These are phyloP conservation scores for Phytophthora lateralis DNA, from an alignment of 352 stramenopile genomes.

Conservation along the genomic window DNA sequence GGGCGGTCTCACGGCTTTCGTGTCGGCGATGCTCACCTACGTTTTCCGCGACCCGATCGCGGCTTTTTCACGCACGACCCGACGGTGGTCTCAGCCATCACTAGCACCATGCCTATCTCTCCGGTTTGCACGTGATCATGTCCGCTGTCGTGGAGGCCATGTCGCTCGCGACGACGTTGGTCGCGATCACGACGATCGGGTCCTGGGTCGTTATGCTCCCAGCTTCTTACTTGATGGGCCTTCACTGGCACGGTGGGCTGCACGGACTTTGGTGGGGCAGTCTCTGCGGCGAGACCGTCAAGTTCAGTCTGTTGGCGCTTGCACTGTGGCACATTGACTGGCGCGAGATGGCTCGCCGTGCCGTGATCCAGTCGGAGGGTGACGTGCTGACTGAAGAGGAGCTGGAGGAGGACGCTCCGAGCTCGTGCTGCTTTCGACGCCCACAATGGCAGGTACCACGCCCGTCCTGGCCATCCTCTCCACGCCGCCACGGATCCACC, in stretches of 20 bases:
- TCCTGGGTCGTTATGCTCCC: slow-evolving; percentile 81
- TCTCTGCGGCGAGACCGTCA: slow-evolving; percentile 69
- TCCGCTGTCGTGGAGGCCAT: slow-evolving; percentile 82
- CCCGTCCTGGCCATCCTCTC: slow-evolving; percentile 65
- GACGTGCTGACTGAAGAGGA: slow-evolving; percentile 44
- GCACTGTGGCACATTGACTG: slow-evolving; percentile 73
- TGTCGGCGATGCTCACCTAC: slow-evolving; percentile 60
- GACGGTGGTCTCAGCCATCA: slow-evolving; percentile 54
- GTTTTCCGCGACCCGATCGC: slow-evolving; percentile 57
- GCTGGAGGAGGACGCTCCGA: slow-evolving; percentile 66
- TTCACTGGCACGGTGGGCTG: slow-evolving; percentile 55
- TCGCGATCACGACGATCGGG: slow-evolving; percentile 66
- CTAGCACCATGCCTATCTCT: slow-evolving; percentile 69
- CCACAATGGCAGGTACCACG: slow-evolving; percentile 60
- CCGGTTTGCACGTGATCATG: slow-evolving; percentile 76
- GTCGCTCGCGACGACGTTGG: slow-evolving; percentile 74
- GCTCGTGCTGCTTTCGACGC: slow-evolving; percentile 63
- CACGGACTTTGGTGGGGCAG: slow-evolving; percentile 79
- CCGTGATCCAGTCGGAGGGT: slow-evolving; percentile 69
- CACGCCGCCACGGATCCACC: slow-evolving; percentile 55
- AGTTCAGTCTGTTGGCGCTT: slow-evolving; percentile 69
- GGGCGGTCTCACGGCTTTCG: slow-evolving; percentile 51
- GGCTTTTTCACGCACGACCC: slow-evolving; percentile 72
- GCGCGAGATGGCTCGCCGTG: slow-evolving; percentile 64
- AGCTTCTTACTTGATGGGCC: slow-evolving; percentile 59